Conservation (phyloP, 331 rosid genomes). For the Malus hybrid region DNA sequence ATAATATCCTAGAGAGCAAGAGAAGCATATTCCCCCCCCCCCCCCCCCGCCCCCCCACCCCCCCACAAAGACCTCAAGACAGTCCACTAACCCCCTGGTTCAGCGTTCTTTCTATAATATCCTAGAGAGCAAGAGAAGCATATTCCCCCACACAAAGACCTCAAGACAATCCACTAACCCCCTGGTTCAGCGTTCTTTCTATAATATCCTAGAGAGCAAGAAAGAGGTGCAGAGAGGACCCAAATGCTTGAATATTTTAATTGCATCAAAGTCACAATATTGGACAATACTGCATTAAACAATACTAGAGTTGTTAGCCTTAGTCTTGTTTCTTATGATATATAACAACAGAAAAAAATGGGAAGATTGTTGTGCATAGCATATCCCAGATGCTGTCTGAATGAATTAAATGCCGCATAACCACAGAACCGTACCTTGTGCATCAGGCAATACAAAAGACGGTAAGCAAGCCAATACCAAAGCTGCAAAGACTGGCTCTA, state of each 20-base stretch:
- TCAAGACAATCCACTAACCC: not conserved
- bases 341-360: not conserved
- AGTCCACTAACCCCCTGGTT: not conserved
- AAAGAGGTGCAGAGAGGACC: not conserved
- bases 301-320: not conserved
- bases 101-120: not conserved
- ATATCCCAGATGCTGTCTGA: not conserved
- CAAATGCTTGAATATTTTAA: not conserved
- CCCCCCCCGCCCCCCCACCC: too few relatives aligned
- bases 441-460: slow-evolving; percentile 42
- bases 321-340: not conserved
- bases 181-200: not conserved
- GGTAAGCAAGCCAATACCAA: slow-evolving; percentile 35
- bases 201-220: not conserved
- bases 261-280: not conserved
- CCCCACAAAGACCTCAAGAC: not conserved
- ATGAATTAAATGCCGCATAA: not conserved
- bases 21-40: too few relatives aligned
- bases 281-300: not conserved
- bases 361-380: not conserved
- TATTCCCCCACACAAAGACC: too few relatives aligned
- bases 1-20: not conserved
- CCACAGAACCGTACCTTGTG: slow-evolving; percentile 48
- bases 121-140: not conserved
- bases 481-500: slow-evolving; percentile 35